Percentiles rank a stretch among this genome's conserved stretches.
phyloP scores from a whole-genome alignment of 306 rosid genomes.

The Sindora glabra region DNA sequence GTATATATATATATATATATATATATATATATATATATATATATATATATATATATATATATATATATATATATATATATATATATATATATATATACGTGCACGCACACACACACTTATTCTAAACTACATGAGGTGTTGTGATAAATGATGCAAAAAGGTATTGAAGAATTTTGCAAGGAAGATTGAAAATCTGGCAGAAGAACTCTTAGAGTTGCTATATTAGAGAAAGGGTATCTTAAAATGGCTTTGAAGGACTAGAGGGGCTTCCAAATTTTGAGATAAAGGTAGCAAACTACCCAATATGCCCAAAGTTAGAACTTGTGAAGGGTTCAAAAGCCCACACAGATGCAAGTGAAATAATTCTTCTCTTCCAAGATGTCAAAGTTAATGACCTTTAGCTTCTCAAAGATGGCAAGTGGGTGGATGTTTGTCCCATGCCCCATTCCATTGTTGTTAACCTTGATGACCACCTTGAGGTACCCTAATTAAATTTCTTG shows the following conservation, averaged over 20 bases:
- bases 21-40: too few species aligned
- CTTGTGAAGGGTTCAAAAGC: slow-evolving; percentile 53
- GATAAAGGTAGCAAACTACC: slow-evolving; percentile 54
- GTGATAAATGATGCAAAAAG: slow-evolving; percentile 14
- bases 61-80: too few species aligned
- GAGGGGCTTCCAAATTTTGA: slow-evolving; percentile 53
- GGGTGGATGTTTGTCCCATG: slow-evolving; percentile 58
- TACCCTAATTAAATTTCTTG: too few species aligned
- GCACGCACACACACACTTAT: too few species aligned
- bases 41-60: too few species aligned
- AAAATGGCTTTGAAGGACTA: slow-evolving; percentile 40
- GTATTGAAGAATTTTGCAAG: slow-evolving; percentile 44
- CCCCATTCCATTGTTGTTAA: slow-evolving; percentile 66
- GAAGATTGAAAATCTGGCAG: slow-evolving; percentile 37
- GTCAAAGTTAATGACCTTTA: slow-evolving; percentile 63
- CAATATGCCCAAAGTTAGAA: slow-evolving; percentile 47
- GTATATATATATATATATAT: too few species aligned
- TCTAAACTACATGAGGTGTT: too few species aligned
- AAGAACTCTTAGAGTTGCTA: slow-evolving; percentile 44
- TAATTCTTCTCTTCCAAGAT: slow-evolving; percentile 54
- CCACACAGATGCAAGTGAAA: slow-evolving; percentile 59
- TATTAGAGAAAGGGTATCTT: too few species aligned
- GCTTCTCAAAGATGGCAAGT: slow-evolving; percentile 43
- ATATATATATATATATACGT: too few species aligned
- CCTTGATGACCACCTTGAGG: slow-evolving; percentile 70